Conservation (phyloP, 1,139 yeast species). For the Blastobotrys serpentis region DNA sequence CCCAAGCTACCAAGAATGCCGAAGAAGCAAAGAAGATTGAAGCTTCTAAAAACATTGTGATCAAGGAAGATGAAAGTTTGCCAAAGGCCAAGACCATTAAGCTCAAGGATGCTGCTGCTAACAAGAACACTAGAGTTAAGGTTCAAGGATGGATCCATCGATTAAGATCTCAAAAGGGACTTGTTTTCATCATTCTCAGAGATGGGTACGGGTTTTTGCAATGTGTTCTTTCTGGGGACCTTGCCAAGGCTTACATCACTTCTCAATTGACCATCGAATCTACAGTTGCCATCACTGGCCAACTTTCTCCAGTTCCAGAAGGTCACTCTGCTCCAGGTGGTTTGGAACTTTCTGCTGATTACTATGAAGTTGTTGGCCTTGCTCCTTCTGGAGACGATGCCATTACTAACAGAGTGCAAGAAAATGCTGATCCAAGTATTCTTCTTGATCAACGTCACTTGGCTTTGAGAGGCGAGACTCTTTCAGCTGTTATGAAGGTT, state of each 20-base stretch:
- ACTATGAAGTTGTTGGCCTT: constrained; percentile 79
- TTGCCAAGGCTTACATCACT: constrained; percentile 88
- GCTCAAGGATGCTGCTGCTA: constrained; percentile 53
- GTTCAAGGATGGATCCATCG: constrained; percentile 97
- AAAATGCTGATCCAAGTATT: constrained; percentile 89
- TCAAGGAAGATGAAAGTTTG: constrained; percentile 68
- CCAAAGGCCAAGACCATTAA: constrained; percentile 70
- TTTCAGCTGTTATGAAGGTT: constrained; percentile 93
- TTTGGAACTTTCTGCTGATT: constrained; percentile 89
- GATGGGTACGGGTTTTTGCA: constrained; percentile 94
- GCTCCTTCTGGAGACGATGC: constrained; percentile 98
- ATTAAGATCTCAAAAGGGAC: constrained; percentile 86
- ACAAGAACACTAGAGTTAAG: constrained; percentile 62
- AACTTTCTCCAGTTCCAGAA: constrained; percentile 79
- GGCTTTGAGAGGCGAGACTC: constrained; percentile 90
- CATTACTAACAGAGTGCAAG: constrained; percentile 90
- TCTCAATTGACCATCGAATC: constrained; percentile 84
- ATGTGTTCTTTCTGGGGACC: constrained; percentile 82
- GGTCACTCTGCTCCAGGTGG: constrained; percentile 99
- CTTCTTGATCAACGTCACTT: constrained; percentile 94
- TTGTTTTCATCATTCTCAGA: constrained; percentile 85
- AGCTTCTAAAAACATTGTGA: constrained; percentile 66
- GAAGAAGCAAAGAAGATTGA: constrained; percentile 72
- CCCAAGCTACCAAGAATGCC: constrained; percentile 57
- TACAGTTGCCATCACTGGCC: constrained; percentile 77